Conservation (phyloP, 495 filamentous ascomycete species). For the Chaetomidium leptoderma region DNA sequence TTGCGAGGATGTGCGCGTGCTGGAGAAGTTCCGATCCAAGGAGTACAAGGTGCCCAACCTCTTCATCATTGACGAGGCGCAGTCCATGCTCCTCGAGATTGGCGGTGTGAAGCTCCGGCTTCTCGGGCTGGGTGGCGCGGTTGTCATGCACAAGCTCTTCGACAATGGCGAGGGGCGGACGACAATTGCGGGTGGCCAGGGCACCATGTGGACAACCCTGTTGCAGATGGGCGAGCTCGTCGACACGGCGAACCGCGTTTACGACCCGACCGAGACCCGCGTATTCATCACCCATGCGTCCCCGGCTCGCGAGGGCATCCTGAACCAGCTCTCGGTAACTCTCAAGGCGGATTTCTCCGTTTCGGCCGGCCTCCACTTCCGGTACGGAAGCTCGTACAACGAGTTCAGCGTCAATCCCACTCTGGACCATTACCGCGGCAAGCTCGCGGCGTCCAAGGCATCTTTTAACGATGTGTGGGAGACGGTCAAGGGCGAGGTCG, state of each 20-base stretch:
- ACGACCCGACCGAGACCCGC: conserved; percentile 97
- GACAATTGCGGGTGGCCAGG: conserved; percentile 96
- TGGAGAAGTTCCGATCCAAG: conserved; percentile 96
- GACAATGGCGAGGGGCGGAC: conserved; percentile 98
- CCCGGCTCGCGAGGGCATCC: conserved; percentile 89
- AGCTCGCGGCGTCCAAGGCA: conserved; percentile 97
- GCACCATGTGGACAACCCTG: conserved; percentile 99
- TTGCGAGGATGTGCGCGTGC: conserved; percentile 94
- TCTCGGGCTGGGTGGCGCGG: conserved; percentile 88
- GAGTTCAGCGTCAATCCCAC: conserved; percentile 99
- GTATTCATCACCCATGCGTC: conserved; percentile 97
- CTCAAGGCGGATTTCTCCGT: conserved; percentile 98
- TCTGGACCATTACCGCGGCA: conserved; percentile 96
- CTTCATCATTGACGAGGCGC: conserved; percentile 96
- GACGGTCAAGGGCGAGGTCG: conserved; percentile 91
- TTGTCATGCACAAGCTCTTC: conserved; percentile 99
- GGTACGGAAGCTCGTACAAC: conserved; percentile 98
- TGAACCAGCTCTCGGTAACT: conserved; percentile 96
- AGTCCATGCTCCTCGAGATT: conserved; percentile 87
- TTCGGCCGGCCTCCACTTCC: conserved; percentile 96
- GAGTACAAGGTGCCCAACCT: conserved; percentile 98
- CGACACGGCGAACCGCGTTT: conserved; percentile 96
- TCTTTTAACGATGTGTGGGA: conserved; percentile 99
- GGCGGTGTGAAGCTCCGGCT: conserved; percentile 95
- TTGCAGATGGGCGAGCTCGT: conserved; percentile 98